Conservation (phyloP, 2,329 filamentous ascomycete genomes). For the Alternaria consortialis region DNA sequence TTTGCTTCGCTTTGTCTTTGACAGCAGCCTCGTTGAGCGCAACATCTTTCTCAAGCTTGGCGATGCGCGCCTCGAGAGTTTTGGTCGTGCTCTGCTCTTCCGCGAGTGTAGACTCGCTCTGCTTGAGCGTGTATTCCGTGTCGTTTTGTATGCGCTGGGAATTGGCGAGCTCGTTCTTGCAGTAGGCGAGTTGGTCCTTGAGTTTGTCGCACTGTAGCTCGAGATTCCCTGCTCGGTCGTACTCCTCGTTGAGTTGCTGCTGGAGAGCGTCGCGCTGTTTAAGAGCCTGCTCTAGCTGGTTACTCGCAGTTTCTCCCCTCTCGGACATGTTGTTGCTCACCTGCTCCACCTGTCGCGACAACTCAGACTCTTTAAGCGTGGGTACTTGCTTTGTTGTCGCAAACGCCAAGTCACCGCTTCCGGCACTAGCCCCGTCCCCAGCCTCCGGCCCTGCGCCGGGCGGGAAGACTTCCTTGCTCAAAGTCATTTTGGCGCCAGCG, state of each 20-base stretch:
- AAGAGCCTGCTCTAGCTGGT: neutral
- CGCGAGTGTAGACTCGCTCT: neutral
- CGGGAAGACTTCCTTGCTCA: constrained; percentile 12
- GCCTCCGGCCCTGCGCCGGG: constrained; percentile 4
- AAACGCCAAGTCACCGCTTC: constrained; percentile 12
- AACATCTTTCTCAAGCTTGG: neutral
- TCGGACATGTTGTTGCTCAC: constrained; percentile 12
- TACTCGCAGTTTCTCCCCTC: neutral
- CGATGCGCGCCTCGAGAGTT: constrained; percentile 7
- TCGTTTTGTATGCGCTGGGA: neutral
- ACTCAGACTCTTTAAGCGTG: constrained; percentile 9
- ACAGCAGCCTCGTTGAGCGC: neutral
- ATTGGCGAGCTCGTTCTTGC: neutral
- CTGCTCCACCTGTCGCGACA: constrained; percentile 6
- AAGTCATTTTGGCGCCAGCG: constrained; percentile 14
- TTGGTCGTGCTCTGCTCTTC: neutral
- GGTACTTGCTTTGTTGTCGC: constrained; percentile 20
- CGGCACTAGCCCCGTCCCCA: constrained; percentile 9
- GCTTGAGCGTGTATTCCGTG: constrained; percentile 1
- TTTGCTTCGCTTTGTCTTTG: neutral
- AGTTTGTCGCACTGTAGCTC: constrained; percentile 2
- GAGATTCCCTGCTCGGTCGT: constrained; percentile 4
- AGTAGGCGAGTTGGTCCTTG: neutral
- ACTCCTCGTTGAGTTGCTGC: neutral
- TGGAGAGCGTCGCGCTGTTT: neutral